Evolutionary conservation across 352 stramenopile genomes (phyloP).

Genomic region (Globisporangium mamillatum): DNA sequence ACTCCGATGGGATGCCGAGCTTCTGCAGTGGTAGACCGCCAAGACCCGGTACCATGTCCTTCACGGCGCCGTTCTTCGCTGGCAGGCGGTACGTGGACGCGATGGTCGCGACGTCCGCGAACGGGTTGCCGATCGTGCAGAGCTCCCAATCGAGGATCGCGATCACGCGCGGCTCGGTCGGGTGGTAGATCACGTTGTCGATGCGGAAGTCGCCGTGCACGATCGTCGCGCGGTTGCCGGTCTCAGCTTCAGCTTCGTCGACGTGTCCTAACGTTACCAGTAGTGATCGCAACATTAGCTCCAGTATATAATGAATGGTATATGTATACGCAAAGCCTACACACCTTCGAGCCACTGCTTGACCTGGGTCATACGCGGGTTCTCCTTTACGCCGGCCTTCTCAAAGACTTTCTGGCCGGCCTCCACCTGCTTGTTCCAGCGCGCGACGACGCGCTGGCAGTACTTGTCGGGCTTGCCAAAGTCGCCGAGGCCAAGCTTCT

Average conservation of each 20-base stretch:
- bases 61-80: slow-evolving; percentile 31
- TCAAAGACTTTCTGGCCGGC: slow-evolving; percentile 43
- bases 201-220: slow-evolving; percentile 88
- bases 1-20: slow-evolving; percentile 62
- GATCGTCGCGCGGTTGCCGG: slow-evolving; percentile 34
- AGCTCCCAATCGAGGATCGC: slow-evolving; percentile 89
- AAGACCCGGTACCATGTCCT: slow-evolving; percentile 55
- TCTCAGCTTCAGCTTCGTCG: slow-evolving; percentile 49
- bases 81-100: slow-evolving; percentile 55
- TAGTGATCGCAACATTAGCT: neutral
- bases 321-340: neutral
- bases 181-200: slow-evolving; percentile 87
- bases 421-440: slow-evolving; percentile 73
- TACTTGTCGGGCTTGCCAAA: slow-evolving; percentile 72
- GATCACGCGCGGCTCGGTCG: slow-evolving; percentile 75
- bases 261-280: slow-evolving; percentile 19
- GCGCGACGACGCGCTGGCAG: slow-evolving; percentile 63
- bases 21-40: slow-evolving; percentile 39
- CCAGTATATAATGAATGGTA: neutral
- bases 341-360: slow-evolving; percentile 54
- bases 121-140: slow-evolving; percentile 83
- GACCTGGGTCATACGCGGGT: slow-evolving; percentile 46
- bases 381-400: slow-evolving; percentile 51
- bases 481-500: slow-evolving; percentile 42
- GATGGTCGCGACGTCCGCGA: slow-evolving; percentile 76